Evolutionary conservation across 108 stramenopile genomes (phyloP), one percentile per base, ranked within the genome.

Genomic region (Cyclotella baltica): DNA sequence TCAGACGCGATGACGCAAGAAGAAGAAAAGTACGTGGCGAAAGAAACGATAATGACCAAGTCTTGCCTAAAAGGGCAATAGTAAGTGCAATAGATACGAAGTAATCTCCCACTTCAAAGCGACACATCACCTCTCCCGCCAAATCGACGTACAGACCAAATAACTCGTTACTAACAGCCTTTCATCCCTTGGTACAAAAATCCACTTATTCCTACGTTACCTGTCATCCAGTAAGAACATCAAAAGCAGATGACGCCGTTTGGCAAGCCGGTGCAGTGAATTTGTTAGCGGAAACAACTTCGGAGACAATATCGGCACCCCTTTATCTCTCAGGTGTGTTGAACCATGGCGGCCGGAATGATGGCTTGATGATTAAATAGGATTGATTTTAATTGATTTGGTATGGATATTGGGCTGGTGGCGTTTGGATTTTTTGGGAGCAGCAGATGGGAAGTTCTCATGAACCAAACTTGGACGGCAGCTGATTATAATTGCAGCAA

Each of bases 151-250:
- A 48, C 47, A 48, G 47, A 48, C 47, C 19, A 4, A 48, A 48
- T 57, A 13, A 29, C 28, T 23, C 28, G 25, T 43, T 64, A 43
- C 43, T 64, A 47, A 30, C 63, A 27, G 22, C 56, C 28, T 27
- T 13, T 57, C 25, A 40, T 64, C 3, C 35, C 2, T 36, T 27
- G 31, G 63, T 64, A 64, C 16, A 20, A 46, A 64, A 64, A 23
- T 64, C 38, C 11, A 64, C 63, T 22, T 22, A 64, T 64, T 64
- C 63, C 63, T 46, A 33, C 63, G 63, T 61, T n/a, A 13, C n/a
- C n/a, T n/a, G n/a, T n/a, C n/a, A 10, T 19, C 18, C 51, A 13
- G 40, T 13, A 6, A n/a, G n/a, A 23, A 55, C 59, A 61, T 61
- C 57, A 58, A 58, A 52, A n/a, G 40, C 40, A 43, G n/a, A n/a